Base-by-base conservation (phyloP, 495 filamentous ascomycete genomes). In the Saxophila tyrrhenica region DNA sequence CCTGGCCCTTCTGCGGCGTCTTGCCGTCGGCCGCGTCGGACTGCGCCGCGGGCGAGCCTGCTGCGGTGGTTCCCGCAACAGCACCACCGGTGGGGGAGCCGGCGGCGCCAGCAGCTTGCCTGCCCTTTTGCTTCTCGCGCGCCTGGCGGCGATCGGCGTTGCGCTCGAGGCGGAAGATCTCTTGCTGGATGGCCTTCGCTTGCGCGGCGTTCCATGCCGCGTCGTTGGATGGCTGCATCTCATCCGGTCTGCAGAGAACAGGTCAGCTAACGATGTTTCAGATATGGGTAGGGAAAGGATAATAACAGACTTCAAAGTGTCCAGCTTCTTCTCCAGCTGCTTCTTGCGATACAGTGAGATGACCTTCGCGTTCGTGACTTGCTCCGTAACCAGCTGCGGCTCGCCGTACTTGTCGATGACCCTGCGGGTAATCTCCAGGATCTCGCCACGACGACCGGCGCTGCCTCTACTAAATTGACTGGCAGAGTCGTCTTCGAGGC, bases 71-170 rank as follows among this genome's bases (percentile, higher is more conserved):
- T 20, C 69, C 73, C 20, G 68, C 55, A 0, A 66, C 73, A n/a
- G n/a, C n/a, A n/a, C n/a, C n/a, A n/a, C n/a, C n/a, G n/a, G n/a
- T n/a, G 21, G 56, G 32, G 16, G 25, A 48, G 15, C 73, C 71
- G 22, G 69, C 69, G 9, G 59, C 55, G 0, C 69, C 68, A 10
- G 65, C 65, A 1, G 67, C 64, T 2, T 57, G 57, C 5, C 75
- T 68, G 25, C 81, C 81, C 63, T 94, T 95, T 54, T 89, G 84
- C 59, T 89, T 91, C 64, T 97, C 92, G 60, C 92, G 89, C 49
- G 86, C 88, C 62, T 87, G 79, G 43, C 88, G 84, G 43, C 92
- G 87, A 52, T 95, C 90, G 63, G 86, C 86, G 71, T 99, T 99
- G 59, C 86, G 82, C 59, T 89, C 75, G 3, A 99, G 76, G 48